These are phyloP conservation scores for Leishmania guyanensis DNA, from an alignment of 208 protist genomes.

Conservation along the genomic window DNA sequence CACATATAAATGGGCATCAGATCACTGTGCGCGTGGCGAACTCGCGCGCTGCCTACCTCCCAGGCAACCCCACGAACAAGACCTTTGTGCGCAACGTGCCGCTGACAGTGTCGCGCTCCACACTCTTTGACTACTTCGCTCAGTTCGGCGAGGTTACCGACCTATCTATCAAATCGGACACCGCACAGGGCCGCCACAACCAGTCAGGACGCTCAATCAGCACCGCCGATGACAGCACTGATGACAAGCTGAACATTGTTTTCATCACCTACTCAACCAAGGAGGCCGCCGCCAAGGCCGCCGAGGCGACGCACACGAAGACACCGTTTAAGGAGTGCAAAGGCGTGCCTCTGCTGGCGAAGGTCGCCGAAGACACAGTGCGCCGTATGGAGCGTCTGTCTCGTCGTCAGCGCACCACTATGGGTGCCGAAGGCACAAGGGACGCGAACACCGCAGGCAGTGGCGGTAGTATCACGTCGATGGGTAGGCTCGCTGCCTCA, in stretches of 20 bases:
- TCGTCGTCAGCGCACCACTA: constrained; percentile 30
- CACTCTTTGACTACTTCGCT: constrained; percentile 53
- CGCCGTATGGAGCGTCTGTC: constrained; percentile 69
- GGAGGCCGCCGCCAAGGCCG: constrained; percentile 55
- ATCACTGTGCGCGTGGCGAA: constrained; percentile 71
- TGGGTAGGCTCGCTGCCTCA: neutral
- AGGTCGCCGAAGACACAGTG: constrained; percentile 73
- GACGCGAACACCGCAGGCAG: constrained; percentile 6
- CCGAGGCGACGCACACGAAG: constrained; percentile 62
- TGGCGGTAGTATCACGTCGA: neutral
- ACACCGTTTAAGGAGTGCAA: constrained; percentile 66
- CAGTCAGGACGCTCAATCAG: neutral
- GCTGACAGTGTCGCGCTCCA: constrained; percentile 38
- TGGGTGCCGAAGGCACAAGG: neutral
- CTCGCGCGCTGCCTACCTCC: constrained; percentile 65
- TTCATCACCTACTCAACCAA: constrained; percentile 78
- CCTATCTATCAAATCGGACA: constrained; percentile 74
- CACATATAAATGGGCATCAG: constrained; percentile 29
- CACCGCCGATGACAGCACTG: constrained; percentile 10
- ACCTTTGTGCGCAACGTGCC: constrained; percentile 80
- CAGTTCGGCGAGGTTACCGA: constrained; percentile 70
- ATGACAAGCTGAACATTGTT: constrained; percentile 59
- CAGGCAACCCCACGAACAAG: constrained; percentile 71
- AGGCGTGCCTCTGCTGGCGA: constrained; percentile 69
- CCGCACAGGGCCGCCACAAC: constrained; percentile 35